Evolutionary conservation across 306 rosid genomes (phyloP).

Genomic region (Alnus glutinosa): DNA sequence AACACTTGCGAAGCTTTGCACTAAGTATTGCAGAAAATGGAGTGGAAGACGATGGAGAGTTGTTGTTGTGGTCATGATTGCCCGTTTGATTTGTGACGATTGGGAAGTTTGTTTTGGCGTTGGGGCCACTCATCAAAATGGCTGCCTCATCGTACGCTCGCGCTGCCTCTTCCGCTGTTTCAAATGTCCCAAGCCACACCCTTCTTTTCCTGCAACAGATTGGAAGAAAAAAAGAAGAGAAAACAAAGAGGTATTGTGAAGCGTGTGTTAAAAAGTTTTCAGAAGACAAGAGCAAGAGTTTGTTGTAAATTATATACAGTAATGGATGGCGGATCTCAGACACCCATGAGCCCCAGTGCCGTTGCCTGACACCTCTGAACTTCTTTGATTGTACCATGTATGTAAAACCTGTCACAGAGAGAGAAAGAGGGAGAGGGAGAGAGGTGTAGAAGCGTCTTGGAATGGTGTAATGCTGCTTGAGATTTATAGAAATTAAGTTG

Average conservation of each 20-base stretch:
- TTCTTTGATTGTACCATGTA: slow-evolving; percentile 64
- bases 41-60: slow-evolving; percentile 25
- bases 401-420: slow-evolving; percentile 14
- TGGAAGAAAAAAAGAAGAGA: neutral
- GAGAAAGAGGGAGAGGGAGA: neutral
- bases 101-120: slow-evolving; percentile 85
- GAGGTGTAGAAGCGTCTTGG: slow-evolving; percentile 7
- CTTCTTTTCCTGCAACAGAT: slow-evolving; percentile 67
- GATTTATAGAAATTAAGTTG: slow-evolving; percentile 4
- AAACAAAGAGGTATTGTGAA: neutral
- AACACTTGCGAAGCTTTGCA: slow-evolving; percentile 65
- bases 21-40: slow-evolving; percentile 58
- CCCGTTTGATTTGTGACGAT: slow-evolving; percentile 23
- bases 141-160: slow-evolving; percentile 93
- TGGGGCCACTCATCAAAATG: slow-evolving; percentile 70
- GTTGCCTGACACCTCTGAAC: slow-evolving; percentile 87
- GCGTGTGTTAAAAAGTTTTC: neutral
- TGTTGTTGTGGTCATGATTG: neutral
- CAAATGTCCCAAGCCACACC: slow-evolving; percentile 94
- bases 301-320: slow-evolving; percentile 44
- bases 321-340: slow-evolving; percentile 89
- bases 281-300: slow-evolving; percentile 5
- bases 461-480: slow-evolving; percentile 30
- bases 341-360: slow-evolving; percentile 96
- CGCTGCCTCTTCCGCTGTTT: slow-evolving; percentile 87